Evolutionary conservation across 352 stramenopile genomes (phyloP), one percentile per base, ranked within the genome.

Genomic region (Phytophthora pluvialis): DNA sequence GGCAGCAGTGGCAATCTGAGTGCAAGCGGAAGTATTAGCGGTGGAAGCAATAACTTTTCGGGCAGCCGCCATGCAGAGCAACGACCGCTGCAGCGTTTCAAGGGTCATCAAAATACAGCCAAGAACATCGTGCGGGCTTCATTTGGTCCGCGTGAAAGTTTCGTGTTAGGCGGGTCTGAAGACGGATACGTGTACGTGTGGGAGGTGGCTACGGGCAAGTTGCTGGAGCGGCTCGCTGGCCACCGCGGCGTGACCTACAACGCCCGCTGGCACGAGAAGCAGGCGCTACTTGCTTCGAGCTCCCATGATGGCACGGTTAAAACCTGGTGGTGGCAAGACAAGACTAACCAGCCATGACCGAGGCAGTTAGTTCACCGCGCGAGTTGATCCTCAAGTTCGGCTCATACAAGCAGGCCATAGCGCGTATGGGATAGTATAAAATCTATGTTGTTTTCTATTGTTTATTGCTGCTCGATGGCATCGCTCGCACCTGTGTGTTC

Each of bases 301-400:
- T 94, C 82, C 16, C 87, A 97, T 50, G 89, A 97, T 42, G 87
- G 84, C 43, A 95, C 89, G n/a, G 84, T 97, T 29, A 95, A 94
- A 60, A 95, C 87, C 11, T 97, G 89, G 89, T 96, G 85, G 86
- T 95, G 82, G 82, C 75, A 90, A 55, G 83, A 94, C 65, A 80
- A 83, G 61, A 85, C 72, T 36, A 75, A 26, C 31, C 49, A 67
- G 52, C 3, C 47, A 25, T 70, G 28, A 62, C 26, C 39, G 12
- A 21, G 53, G 12, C 21, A 16, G 36, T 43, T 13, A n/a, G 16
- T 26, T 40, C 46, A 59, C 54, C 40, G 28, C 16, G 29, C 18
- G 33, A 57, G 29, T 44, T 58, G 42, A 47, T 53, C 33, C 45
- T 58, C 26, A 32, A 63, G 21, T 52, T 53, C 38, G 51, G 50